phyloP scores from a whole-genome alignment of 2,329 filamentous ascomycete genomes.

The Cucurbitaria berberidis region DNA sequence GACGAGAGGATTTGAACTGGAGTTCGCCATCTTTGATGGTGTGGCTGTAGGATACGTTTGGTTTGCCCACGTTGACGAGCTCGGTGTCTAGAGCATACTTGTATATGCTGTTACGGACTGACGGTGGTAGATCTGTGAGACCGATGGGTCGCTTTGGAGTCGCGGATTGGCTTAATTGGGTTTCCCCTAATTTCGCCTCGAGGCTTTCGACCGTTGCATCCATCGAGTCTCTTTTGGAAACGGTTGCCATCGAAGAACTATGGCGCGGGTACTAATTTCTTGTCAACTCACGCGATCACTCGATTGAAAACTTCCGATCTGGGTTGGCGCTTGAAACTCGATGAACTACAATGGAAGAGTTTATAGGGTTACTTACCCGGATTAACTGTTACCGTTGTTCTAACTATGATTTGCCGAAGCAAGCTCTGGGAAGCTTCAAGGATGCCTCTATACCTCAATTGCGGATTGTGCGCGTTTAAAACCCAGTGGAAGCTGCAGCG shows the following conservation, averaged over 20 bases:
- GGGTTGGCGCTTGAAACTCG: not conserved
- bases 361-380: not conserved
- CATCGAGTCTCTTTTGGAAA: conserved; percentile 41
- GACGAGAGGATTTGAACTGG: conserved; percentile 36
- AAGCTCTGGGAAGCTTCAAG: not conserved
- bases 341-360: not conserved
- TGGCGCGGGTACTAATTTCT: not conserved
- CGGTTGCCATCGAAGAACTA: conserved; percentile 9
- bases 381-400: not conserved
- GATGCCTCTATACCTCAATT: not conserved
- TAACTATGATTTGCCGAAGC: not conserved
- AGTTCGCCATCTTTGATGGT: conserved; percentile 26
- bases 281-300: not conserved
- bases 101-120: conserved; percentile 44
- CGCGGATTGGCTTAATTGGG: conserved; percentile 9
- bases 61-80: conserved; percentile 35
- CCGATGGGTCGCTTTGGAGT: conserved; percentile 33
- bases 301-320: not conserved
- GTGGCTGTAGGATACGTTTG: conserved; percentile 41
- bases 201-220: conserved; percentile 29
- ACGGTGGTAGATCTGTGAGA: conserved; percentile 34
- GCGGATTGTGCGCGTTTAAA: not conserved
- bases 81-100: conserved; percentile 43
- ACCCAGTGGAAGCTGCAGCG: not conserved
- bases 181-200: conserved; percentile 20